phyloP scores from a whole-genome alignment of 2,329 filamentous ascomycete species.

The Cladosporium sp. region DNA sequence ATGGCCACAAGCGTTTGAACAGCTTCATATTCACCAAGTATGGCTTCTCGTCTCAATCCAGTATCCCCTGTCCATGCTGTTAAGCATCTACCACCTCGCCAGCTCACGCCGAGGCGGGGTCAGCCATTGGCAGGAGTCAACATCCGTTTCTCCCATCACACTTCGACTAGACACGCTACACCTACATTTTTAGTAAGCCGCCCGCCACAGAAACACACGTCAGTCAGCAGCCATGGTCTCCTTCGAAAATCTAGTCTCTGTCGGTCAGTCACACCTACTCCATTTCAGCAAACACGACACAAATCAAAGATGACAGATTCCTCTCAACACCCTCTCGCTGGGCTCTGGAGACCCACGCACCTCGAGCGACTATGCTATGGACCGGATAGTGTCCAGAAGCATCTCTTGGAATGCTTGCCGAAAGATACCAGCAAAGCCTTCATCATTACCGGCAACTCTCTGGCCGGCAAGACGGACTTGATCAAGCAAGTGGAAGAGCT shows the following conservation, averaged over 20 bases:
- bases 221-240: slow-evolving; percentile 3
- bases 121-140: slow-evolving; percentile 4
- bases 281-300: slow-evolving; percentile 20
- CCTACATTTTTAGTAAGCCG: background rate
- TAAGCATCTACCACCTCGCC: no score
- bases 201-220: background rate
- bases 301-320: slow-evolving; percentile 41
- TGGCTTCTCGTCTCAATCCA: background rate
- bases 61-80: background rate
- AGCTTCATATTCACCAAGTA: no score
- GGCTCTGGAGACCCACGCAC: slow-evolving; percentile 49
- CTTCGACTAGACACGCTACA: background rate
- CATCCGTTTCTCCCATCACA: background rate
- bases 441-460: slow-evolving; percentile 53
- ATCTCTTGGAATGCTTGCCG: slow-evolving; percentile 45
- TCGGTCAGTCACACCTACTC: slow-evolving; percentile 8
- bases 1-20: no score
- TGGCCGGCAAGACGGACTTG: slow-evolving; percentile 51
- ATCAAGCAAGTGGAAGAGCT: slow-evolving; percentile 49
- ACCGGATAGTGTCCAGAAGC: slow-evolving; percentile 41
- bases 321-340: slow-evolving; percentile 42
- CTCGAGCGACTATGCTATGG: slow-evolving; percentile 50
- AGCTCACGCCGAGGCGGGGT: background rate
- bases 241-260: slow-evolving; percentile 9
- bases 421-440: slow-evolving; percentile 49